Percentiles rank a stretch among this genome's conserved stretches.
These are phyloP conservation scores for Saccharomycopsis oosterbeekiorum DNA, from an alignment of 805 yeast species.

Conservation along the genomic window DNA sequence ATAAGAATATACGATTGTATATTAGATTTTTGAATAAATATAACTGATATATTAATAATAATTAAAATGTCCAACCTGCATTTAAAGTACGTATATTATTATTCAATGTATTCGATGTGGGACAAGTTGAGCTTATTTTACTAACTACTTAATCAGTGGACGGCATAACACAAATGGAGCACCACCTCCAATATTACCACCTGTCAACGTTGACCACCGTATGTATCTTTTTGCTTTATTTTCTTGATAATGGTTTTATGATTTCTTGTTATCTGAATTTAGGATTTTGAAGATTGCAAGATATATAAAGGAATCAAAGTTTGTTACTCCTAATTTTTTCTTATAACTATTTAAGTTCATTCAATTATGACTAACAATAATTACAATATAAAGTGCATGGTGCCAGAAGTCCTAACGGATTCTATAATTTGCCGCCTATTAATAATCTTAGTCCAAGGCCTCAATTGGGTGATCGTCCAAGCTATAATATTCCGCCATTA, in stretches of 20 bases:
- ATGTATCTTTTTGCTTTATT: constrained; percentile 1
- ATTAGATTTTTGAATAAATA: not conserved
- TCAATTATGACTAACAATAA: not conserved
- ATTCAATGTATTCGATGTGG: not conserved
- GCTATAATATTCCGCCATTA: constrained; percentile 4
- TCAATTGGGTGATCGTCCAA: not conserved
- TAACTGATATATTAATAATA: not conserved
- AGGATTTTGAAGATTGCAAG: no score
- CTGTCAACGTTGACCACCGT: constrained; percentile 14
- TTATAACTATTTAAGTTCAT: not conserved
- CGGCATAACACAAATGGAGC: not conserved
- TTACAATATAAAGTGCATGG: not conserved
- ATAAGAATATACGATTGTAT: not conserved
- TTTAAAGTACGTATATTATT: not conserved
- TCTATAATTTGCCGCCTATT: constrained; percentile 10
- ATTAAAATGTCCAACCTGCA: not conserved
- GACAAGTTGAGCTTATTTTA: not conserved
- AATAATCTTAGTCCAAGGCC: not conserved
- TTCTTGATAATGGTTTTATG: not conserved
- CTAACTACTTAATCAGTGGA: not conserved
- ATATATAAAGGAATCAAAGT: not conserved
- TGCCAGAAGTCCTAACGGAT: not conserved
- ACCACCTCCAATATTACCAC: constrained; percentile 13
- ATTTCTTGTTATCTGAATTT: not conserved
- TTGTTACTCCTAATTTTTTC: not conserved